Conservation (phyloP, 306 rosid species). For the Pterocarpus macrocarpus region DNA sequence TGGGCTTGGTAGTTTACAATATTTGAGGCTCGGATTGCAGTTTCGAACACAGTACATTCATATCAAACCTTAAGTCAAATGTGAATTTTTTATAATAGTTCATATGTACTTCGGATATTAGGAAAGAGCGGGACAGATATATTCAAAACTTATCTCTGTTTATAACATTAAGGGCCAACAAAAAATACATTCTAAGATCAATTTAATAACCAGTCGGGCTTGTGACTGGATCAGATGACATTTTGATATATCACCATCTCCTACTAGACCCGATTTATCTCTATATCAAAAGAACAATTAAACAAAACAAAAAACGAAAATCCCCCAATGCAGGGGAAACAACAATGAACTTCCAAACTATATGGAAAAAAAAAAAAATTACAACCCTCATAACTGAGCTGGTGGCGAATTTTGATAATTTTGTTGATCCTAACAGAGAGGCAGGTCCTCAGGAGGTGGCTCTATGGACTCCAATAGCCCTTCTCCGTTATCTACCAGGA, state of each 20-base stretch:
- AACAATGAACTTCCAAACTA: constrained; percentile 39
- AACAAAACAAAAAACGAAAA: constrained; percentile 43
- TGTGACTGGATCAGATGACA: constrained; percentile 28
- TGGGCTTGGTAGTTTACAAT: no score
- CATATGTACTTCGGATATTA: background rate
- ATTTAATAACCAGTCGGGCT: constrained; percentile 39
- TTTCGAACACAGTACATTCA: background rate
- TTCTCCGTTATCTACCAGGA: constrained; percentile 83
- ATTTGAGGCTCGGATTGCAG: no score
- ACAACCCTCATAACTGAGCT: constrained; percentile 22
- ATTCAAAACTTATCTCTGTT: constrained; percentile 41
- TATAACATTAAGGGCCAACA: constrained; percentile 21
- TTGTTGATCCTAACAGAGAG: constrained; percentile 63
- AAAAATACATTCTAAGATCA: constrained; percentile 36
- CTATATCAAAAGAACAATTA: constrained; percentile 35
- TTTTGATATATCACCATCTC: constrained; percentile 45
- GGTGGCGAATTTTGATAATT: background rate
- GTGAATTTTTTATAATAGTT: background rate
- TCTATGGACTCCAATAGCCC: constrained; percentile 77
- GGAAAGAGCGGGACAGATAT: background rate
- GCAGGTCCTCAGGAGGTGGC: constrained; percentile 84
- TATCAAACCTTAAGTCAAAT: background rate
- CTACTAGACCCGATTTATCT: constrained; percentile 38
- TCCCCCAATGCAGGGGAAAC: constrained; percentile 57
- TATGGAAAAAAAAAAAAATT: background rate